phyloP scores from a whole-genome alignment of 257 asterid species.

The Gentiana dahurica region DNA sequence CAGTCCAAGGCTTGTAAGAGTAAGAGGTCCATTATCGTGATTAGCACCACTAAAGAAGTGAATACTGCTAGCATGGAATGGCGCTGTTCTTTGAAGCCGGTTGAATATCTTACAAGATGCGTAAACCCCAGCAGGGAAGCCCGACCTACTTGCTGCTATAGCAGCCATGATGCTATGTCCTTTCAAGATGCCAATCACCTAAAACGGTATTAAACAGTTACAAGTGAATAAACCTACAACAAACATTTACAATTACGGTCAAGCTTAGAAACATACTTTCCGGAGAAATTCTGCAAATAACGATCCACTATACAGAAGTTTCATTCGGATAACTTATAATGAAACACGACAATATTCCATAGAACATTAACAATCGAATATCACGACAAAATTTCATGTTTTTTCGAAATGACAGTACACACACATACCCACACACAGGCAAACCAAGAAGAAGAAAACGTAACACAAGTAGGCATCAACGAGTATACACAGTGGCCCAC shows the following conservation, averaged over 20 bases:
- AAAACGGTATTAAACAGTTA: constrained; percentile 11
- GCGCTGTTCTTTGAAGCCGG: constrained; percentile 4
- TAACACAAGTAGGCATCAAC: background rate
- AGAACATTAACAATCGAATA: background rate
- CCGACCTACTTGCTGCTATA: constrained; percentile 20
- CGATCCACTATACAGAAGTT: background rate
- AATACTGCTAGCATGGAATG: constrained; percentile 1
- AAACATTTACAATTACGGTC: background rate
- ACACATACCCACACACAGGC: background rate
- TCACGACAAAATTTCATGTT: background rate
- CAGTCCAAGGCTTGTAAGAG: constrained; percentile 63
- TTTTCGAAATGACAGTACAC: background rate
- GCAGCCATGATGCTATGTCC: constrained; percentile 29
- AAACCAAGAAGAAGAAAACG: background rate
- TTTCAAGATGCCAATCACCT: background rate
- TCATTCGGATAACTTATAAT: no score
- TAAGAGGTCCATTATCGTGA: constrained; percentile 42
- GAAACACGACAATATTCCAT: no score
- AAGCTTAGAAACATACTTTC: background rate
- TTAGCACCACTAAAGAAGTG: background rate
- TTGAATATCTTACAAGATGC: constrained; percentile 2
- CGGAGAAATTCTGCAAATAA: background rate
- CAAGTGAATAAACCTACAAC: background rate
- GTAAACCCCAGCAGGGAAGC: constrained; percentile 14
- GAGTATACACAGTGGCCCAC: no score